Percentiles rank a stretch among this genome's conserved stretches.
Evolutionary conservation across 2,329 filamentous ascomycete species (phyloP).

Genomic region (Pyrenophora teres): DNA sequence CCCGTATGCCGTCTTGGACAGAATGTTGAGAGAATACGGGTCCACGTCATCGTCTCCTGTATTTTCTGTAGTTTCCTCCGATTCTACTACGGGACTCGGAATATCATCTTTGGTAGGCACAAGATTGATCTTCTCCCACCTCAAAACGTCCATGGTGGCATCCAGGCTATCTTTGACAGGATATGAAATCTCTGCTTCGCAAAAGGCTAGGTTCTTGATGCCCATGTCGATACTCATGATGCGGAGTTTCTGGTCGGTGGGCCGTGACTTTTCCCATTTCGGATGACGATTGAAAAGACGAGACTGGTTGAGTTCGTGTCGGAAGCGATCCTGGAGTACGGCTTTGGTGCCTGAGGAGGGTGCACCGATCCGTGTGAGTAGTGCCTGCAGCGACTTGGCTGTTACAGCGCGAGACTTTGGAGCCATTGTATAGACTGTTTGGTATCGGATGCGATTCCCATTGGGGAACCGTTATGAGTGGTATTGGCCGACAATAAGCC

Average conservation of each 20-base stretch:
- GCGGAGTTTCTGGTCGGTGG: conserved; percentile 32
- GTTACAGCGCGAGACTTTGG: conserved; percentile 44
- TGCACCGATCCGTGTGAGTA: conserved; percentile 66
- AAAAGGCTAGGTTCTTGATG: conserved; percentile 78
- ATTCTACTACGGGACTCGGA: neutral
- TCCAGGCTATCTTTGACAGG: conserved; percentile 4
- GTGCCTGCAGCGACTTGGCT: conserved; percentile 58
- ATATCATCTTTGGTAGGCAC: conserved; percentile 5
- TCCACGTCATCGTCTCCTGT: conserved; percentile 26
- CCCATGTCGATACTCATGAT: conserved; percentile 85
- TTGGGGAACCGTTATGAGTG: too few relatives aligned
- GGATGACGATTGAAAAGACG: conserved; percentile 3
- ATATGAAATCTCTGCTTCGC: conserved; percentile 57
- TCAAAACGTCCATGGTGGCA: conserved; percentile 31
- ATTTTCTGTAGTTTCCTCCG: neutral
- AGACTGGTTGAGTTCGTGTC: conserved; percentile 40
- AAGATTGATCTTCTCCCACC: conserved; percentile 42
- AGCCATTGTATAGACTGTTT: conserved; percentile 13
- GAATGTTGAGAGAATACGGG: conserved; percentile 58
- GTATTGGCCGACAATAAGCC: too few relatives aligned
- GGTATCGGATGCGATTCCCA: too few relatives aligned
- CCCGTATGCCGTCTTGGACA: conserved; percentile 61
- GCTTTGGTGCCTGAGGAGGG: conserved; percentile 64
- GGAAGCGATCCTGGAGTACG: conserved; percentile 58
- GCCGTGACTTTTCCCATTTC: conserved; percentile 1